Evolutionary conservation across 1,139 yeast genomes (phyloP).

Genomic region (Debaryomyces coudertii): DNA sequence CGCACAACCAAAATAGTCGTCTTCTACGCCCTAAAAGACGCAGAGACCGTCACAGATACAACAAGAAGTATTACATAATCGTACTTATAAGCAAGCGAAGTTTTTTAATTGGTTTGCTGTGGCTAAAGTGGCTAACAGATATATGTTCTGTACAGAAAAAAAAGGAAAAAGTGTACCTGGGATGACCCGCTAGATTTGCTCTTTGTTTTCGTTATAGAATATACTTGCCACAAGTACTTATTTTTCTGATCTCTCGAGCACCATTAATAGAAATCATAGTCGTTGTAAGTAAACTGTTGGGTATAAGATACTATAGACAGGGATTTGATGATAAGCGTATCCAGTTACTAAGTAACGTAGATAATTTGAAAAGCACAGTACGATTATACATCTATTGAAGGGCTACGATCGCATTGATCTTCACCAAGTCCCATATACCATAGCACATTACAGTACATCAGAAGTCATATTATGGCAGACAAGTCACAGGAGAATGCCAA

Average conservation of each 20-base stretch:
- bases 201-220: background rate
- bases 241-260: background rate
- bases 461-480: background rate
- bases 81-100: conserved; percentile 4
- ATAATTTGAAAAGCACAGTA: too few relatives aligned
- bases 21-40: background rate
- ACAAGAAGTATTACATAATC: background rate
- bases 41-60: background rate
- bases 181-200: background rate
- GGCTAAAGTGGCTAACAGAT: conserved; percentile 2
- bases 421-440: background rate
- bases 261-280: background rate
- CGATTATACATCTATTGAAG: too few relatives aligned
- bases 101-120: conserved; percentile 5
- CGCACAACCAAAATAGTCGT: too few relatives aligned
- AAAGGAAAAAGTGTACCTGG: background rate
- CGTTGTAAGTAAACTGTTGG: background rate
- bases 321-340: too few relatives aligned
- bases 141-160: background rate
- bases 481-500: background rate
- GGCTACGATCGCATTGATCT: background rate
- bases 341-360: too few relatives aligned
- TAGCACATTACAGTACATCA: background rate
- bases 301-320: too few relatives aligned
- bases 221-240: conserved; percentile 2